phyloP scores from a whole-genome alignment of 208 protist genomes.

The Phytomonas francai region DNA sequence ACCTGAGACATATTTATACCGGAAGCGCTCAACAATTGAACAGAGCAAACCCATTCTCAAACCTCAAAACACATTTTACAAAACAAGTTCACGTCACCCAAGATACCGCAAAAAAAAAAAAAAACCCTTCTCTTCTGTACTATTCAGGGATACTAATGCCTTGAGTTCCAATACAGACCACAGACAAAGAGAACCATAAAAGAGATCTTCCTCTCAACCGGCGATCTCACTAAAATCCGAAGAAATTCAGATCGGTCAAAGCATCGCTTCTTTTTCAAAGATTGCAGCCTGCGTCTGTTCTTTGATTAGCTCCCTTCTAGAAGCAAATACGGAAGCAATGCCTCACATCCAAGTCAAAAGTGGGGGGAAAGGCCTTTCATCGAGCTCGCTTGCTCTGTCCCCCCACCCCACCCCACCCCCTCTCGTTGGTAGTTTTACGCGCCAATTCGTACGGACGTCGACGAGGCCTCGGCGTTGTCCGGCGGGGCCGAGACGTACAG shows the following conservation, averaged over 20 bases:
- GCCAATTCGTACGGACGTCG: too few relatives aligned
- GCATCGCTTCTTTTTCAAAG: neutral
- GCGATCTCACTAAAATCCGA: neutral
- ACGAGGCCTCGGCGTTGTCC: neutral
- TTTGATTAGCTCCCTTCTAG: neutral
- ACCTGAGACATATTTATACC: neutral
- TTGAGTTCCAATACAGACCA: neutral
- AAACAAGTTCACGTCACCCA: neutral
- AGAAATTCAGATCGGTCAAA: neutral
- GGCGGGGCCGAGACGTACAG: neutral
- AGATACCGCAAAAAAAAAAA: conserved; percentile 3
- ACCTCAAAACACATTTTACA: neutral
- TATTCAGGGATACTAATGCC: neutral
- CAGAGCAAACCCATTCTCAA: neutral
- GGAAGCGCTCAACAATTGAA: neutral
- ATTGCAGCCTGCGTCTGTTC: neutral
- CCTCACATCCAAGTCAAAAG: neutral
- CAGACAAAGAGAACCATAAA: neutral
- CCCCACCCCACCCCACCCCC: too few relatives aligned
- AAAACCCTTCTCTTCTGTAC: neutral
- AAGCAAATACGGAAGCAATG: neutral
- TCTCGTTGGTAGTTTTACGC: too few relatives aligned
- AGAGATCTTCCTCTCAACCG: neutral
- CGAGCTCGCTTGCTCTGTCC: too few relatives aligned
- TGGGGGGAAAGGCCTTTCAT: too few relatives aligned